Base-by-base conservation (phyloP, 2,329 filamentous ascomycete genomes). In the Sporothrix inflata region DNA sequence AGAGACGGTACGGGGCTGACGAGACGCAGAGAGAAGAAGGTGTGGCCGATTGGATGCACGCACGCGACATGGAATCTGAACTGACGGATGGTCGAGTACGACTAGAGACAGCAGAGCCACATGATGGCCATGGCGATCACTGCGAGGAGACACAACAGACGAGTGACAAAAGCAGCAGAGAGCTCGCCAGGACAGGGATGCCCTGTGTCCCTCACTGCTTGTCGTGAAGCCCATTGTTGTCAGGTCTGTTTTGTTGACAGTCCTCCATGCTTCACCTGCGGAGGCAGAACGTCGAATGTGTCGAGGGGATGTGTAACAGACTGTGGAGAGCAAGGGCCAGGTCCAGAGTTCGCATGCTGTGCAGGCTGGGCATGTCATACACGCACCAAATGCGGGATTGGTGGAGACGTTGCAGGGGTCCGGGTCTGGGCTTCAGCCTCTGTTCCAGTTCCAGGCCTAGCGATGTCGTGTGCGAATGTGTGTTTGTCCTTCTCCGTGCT, bases 321-420 rank as follows among this genome's bases (percentile, higher is more conserved):
- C n/a, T 63, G 57, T 63, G 57, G 57, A 63, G 34, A 8, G 12
- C 16, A 40, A 40, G 19, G 30, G 4, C 14, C 19, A 40, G 51
- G 51, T 12, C 34, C 34, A 30, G 27, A 51, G 63, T 34, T 21
- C 27, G 11, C 8, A 21, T 65, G 60, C 5, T 21, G 14, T 66
- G 34, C 34, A 45, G 11, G 12, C n/a, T 57, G 30, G 34, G 6
- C 21, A 40, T 69, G 47, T 16, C 49, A 51, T 55, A 51, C 49
- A 55, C 14, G 49, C 49, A 68, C 34, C 34, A 38, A 40, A 57
- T 55, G 66, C 66, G 66, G 66, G 66, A 69, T 14, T 47, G 47
- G 47, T 51, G 30, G 45, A 24, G 34, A 55, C 49, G 24, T 55
- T 69, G 49, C 66, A 57, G 49, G 66, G 66, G 34, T 53, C 27